These are phyloP conservation scores for Vitis hybrid DNA, from an alignment of 177 flowering plant genomes.

Conservation along the genomic window DNA sequence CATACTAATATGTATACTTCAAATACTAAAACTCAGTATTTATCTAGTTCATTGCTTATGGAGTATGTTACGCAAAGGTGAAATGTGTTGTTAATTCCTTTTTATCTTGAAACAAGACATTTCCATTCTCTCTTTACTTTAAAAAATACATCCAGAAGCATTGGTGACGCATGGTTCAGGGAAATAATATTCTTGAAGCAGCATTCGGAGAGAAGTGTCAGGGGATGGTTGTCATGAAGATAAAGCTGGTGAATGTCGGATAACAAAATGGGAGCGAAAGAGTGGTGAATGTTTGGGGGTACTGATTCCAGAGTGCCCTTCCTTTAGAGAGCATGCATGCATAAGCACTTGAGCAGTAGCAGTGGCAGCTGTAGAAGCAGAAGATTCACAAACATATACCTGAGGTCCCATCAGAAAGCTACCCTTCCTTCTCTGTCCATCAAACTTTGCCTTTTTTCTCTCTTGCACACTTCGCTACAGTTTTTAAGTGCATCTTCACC, in stretches of 20 bases:
- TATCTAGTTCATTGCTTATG: too few relatives aligned
- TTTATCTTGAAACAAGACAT: too few relatives aligned
- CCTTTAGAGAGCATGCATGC: background rate
- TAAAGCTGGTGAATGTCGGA: slow-evolving; percentile 3
- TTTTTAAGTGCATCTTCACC: background rate
- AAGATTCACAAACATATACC: background rate
- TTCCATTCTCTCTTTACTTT: too few relatives aligned
- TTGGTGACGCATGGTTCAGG: background rate
- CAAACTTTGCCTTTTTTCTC: background rate
- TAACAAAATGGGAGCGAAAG: background rate
- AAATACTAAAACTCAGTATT: too few relatives aligned
- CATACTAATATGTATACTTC: too few relatives aligned
- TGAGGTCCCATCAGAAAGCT: background rate
- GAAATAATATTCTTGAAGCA: background rate
- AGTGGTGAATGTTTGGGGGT: background rate
- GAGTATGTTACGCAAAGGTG: too few relatives aligned
- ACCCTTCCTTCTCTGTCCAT: background rate
- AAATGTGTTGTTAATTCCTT: too few relatives aligned
- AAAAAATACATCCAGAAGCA: too few relatives aligned
- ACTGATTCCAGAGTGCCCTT: background rate
- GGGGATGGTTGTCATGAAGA: background rate
- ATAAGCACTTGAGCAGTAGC: background rate
- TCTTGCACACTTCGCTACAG: background rate
- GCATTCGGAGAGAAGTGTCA: background rate
- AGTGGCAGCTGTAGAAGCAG: background rate